Base-by-base conservation (phyloP, 345 rosid genomes). In the Raphanus sativus region DNA sequence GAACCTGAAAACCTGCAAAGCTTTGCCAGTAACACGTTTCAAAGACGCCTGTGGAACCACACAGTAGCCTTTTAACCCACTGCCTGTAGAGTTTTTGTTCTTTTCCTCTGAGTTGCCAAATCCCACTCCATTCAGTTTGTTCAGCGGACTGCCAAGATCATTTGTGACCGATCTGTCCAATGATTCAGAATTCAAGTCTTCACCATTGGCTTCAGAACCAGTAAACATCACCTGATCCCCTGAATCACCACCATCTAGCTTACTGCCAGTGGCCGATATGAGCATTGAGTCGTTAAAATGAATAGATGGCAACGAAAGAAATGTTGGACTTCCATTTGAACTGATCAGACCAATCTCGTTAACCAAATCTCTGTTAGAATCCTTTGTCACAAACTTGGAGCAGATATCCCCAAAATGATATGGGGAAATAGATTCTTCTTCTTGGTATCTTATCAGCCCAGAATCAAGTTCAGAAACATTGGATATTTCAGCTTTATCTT, bases 291-390 rank as follows among this genome's bases (percentile, higher is more conserved):
- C 95, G 66, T 83, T 66, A 65, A 84, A 79, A 79, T 69, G 83
- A 71, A 87, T 82, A 78, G 89, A 82, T 69, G 75, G 71, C 32
- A 86, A 78, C 21, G 88, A 82, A 70, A 91, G 75, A 77, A 95
- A 82, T 59, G 89, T 83, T 10, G 91, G 93, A 81, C 81, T 74
- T 70, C 99, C 97, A 68, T 85, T 84, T 17, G 93, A 86, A 74
- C 99, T 87, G 13, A 92, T 87, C 78, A 95, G 90, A 74, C 99
- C 99, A 25, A 95, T 89, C 76, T 84, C 91, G 80, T 82, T 84
- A 30, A 92, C 92, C 84, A 95, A 81, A 64, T 92, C 94, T 86
- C 86, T 88, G 85, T 86, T 89, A 32, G 94, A 92, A 83, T 92
- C 90, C 75, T 83, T 82, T 21, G 97, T 95, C 70, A 89, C 78